Evolutionary conservation across 129 eudicot genomes (phyloP).

Genomic region (Kitagawia praeruptora): DNA sequence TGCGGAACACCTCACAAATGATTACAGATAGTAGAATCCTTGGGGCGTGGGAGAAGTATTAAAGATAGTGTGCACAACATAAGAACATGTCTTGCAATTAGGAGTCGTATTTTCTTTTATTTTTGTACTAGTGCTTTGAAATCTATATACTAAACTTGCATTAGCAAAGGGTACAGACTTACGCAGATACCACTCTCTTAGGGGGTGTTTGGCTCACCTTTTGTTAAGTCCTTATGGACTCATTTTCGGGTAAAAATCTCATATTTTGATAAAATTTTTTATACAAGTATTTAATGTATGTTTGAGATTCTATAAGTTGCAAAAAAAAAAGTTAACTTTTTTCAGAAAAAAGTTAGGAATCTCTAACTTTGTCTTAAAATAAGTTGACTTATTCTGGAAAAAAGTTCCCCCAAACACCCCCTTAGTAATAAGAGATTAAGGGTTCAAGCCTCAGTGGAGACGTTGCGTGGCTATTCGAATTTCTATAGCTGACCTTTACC

Average conservation of each 20-base stretch:
- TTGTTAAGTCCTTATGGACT: too few relatives aligned
- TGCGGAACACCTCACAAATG: neutral
- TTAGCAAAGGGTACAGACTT: neutral
- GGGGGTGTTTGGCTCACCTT: too few relatives aligned
- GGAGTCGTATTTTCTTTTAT: neutral
- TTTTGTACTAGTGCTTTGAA: neutral
- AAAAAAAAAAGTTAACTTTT: too few relatives aligned
- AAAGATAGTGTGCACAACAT: neutral
- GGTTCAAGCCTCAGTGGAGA: neutral
- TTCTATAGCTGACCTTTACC: neutral
- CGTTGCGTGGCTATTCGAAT: neutral
- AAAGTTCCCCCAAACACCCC: too few relatives aligned
- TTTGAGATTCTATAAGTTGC: too few relatives aligned
- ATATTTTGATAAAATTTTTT: too few relatives aligned
- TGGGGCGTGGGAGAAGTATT: neutral
- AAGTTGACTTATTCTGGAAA: too few relatives aligned
- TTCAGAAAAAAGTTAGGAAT: too few relatives aligned
- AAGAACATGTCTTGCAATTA: neutral
- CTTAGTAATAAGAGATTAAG: neutral
- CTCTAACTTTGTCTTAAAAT: too few relatives aligned
- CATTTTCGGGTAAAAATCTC: too few relatives aligned
- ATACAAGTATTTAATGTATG: too few relatives aligned
- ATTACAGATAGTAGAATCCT: neutral
- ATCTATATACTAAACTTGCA: neutral
- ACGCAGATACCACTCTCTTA: neutral